Conservation (phyloP, 306 rosid genomes). For the Vigna unguiculata region DNA sequence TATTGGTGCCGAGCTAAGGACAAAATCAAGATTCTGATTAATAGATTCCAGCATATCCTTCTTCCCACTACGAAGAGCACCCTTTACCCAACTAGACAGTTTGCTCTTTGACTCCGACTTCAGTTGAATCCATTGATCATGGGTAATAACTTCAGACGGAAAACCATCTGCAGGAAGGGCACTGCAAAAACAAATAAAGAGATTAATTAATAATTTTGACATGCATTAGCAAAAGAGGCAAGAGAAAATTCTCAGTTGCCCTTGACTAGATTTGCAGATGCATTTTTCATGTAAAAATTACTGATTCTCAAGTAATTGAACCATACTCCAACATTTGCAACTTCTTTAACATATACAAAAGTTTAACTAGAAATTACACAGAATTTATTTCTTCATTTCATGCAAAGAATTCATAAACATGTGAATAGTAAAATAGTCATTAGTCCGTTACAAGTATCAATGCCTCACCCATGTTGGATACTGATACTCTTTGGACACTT, state of each 20-base stretch:
- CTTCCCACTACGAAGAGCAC: constrained; percentile 68
- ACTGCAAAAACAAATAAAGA: constrained; percentile 54
- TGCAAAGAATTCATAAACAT: constrained; percentile 20
- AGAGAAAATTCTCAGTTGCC: neutral
- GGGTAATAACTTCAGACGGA: constrained; percentile 77
- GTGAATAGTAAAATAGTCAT: constrained; percentile 18
- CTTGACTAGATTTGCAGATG: constrained; percentile 17
- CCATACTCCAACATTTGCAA: neutral
- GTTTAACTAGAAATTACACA: constrained; percentile 15
- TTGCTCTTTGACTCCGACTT: constrained; percentile 69
- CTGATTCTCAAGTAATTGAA: neutral
- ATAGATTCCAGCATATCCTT: constrained; percentile 71
- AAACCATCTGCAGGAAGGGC: constrained; percentile 58
- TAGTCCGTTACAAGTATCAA: neutral
- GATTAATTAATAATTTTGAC: constrained; percentile 24
- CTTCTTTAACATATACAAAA: constrained; percentile 28
- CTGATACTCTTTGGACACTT: no score
- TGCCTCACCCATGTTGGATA: no score
- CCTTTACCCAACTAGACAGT: constrained; percentile 78
- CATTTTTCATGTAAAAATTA: constrained; percentile 6
- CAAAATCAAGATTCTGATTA: constrained; percentile 69
- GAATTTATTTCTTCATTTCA: neutral
- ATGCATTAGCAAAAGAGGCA: neutral
- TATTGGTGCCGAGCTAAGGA: constrained; percentile 84
- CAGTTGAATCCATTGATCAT: constrained; percentile 75